phyloP scores from a whole-genome alignment of 2,329 filamentous ascomycete genomes.

The Albophoma yamanashiensis region DNA sequence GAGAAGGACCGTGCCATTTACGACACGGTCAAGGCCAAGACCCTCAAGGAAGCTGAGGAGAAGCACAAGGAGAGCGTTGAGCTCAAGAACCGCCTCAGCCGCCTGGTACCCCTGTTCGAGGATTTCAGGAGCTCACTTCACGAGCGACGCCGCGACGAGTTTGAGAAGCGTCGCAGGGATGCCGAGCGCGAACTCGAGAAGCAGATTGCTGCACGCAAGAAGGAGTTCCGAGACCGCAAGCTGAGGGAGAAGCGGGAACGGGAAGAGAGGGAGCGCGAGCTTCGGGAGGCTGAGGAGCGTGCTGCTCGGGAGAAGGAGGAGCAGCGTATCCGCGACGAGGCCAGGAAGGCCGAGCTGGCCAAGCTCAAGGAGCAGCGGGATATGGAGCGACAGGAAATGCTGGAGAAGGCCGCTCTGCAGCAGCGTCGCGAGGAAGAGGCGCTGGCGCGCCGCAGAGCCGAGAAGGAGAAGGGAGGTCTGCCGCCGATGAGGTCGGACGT shows the following conservation, averaged over 20 bases:
- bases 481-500: constrained; percentile 10
- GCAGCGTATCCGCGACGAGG: constrained; percentile 67
- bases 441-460: constrained; percentile 59
- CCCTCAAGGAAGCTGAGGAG: constrained; percentile 65
- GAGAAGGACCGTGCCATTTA: constrained; percentile 70
- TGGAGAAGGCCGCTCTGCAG: constrained; percentile 58
- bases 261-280: constrained; percentile 71
- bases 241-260: constrained; percentile 73
- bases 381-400: constrained; percentile 55
- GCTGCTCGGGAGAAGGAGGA: constrained; percentile 75
- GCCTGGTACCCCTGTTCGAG: constrained; percentile 78
- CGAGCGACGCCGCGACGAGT: constrained; percentile 84
- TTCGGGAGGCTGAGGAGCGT: constrained; percentile 79
- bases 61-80: constrained; percentile 91
- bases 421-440: constrained; percentile 82
- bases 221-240: constrained; percentile 76
- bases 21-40: constrained; percentile 67
- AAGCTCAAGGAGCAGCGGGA: constrained; percentile 56
- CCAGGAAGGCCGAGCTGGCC: constrained; percentile 60
- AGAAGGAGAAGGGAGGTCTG: constrained; percentile 39
- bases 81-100: constrained; percentile 82
- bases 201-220: constrained; percentile 78
- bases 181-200: constrained; percentile 89
- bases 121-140: constrained; percentile 72
- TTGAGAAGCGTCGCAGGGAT: constrained; percentile 84